A percentile compares a stretch with the other conserved stretches of the same genome.
Evolutionary conservation across 305 asterid genomes (phyloP).

Genomic region (Fraxinus floribunda): DNA sequence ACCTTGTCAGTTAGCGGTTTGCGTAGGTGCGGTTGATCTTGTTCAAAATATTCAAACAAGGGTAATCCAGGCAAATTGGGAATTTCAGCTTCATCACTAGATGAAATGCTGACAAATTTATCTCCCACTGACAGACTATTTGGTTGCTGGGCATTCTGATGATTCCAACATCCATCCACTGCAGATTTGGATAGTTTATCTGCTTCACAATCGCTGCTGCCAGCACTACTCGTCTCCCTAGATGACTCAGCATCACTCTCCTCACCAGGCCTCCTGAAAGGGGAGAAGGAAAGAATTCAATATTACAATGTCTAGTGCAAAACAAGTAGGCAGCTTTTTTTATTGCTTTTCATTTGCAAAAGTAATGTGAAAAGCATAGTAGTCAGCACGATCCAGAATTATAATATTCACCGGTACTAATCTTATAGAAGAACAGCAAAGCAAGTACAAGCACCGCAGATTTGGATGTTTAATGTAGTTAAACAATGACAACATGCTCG

Average conservation of each 20-base stretch:
- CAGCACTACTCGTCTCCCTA: slow-evolving; percentile 40
- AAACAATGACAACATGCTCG: neutral
- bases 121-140: slow-evolving; percentile 37
- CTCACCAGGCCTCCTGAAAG: slow-evolving; percentile 36
- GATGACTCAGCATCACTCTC: slow-evolving; percentile 41
- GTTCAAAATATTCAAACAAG: slow-evolving; percentile 60
- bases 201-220: slow-evolving; percentile 42
- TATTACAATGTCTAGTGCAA: neutral
- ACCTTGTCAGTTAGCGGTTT: slow-evolving; percentile 71
- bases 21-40: slow-evolving; percentile 63
- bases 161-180: slow-evolving; percentile 28
- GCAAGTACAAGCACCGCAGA: neutral
- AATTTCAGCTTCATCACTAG: slow-evolving; percentile 40
- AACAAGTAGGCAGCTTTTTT: slow-evolving; percentile 6
- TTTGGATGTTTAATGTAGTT: neutral
- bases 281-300: neutral
- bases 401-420: neutral
- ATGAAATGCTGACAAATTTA: slow-evolving; percentile 32
- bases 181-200: slow-evolving; percentile 38
- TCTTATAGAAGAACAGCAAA: neutral
- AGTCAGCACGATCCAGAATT: slow-evolving; percentile 1
- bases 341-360: neutral
- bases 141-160: slow-evolving; percentile 32
- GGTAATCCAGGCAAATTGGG: slow-evolving; percentile 39
- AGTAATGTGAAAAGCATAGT: neutral